phyloP scores from a whole-genome alignment of 495 filamentous ascomycete species.

The Penicillium coprophilum region DNA sequence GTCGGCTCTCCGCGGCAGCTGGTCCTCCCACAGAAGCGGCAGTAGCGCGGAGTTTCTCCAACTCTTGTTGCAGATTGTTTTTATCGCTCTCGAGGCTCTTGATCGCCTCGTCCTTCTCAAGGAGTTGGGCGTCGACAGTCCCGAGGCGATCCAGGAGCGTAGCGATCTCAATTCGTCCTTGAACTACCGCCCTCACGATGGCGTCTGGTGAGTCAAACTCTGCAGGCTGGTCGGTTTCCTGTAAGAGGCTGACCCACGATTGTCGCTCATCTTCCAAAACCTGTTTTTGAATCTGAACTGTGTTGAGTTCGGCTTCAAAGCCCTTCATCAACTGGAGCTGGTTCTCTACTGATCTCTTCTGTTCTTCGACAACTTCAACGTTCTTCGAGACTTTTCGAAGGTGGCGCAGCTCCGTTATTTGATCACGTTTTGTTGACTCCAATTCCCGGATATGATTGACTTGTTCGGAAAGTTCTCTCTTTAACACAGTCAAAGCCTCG shows the following conservation, averaged over 20 bases:
- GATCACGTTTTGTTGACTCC: constrained; percentile 77
- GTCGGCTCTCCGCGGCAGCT: constrained; percentile 49
- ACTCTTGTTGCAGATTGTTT: constrained; percentile 55
- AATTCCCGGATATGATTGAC: constrained; percentile 83
- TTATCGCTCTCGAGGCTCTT: constrained; percentile 69
- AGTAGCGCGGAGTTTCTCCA: constrained; percentile 63
- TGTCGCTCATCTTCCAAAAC: constrained; percentile 83
- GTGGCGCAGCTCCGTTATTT: constrained; percentile 74
- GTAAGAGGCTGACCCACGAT: constrained; percentile 84
- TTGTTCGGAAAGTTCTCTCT: constrained; percentile 84
- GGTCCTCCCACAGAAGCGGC: constrained; percentile 35
- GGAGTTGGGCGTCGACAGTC: constrained; percentile 70
- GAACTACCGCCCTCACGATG: constrained; percentile 80
- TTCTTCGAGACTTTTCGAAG: constrained; percentile 76
- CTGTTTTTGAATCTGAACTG: constrained; percentile 77
- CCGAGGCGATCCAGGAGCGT: constrained; percentile 76
- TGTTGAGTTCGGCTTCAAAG: constrained; percentile 70
- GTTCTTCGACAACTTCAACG: constrained; percentile 92
- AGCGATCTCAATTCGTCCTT: constrained; percentile 75
- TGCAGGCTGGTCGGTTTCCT: constrained; percentile 60
- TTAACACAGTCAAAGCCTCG: constrained; percentile 77
- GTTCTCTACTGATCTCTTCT: constrained; percentile 81
- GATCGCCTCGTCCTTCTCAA: constrained; percentile 77
- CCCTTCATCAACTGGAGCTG: constrained; percentile 73
- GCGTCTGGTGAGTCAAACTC: constrained; percentile 87